Conservation (phyloP, 345 rosid genomes). For the Cardamine resedifolia region DNA sequence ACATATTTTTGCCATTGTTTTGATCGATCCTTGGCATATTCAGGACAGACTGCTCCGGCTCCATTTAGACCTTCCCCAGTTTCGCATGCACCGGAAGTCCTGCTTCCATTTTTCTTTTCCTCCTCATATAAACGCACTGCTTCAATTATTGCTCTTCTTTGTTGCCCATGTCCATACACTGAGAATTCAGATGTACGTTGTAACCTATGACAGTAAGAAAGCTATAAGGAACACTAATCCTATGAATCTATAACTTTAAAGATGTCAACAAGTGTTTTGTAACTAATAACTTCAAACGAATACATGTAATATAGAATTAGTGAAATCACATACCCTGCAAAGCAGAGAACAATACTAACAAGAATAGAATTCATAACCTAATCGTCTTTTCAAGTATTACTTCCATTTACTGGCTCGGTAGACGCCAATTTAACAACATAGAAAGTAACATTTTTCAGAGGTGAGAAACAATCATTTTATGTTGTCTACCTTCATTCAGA, state of each 20-base stretch:
- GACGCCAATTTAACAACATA: not conserved
- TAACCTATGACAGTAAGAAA: constrained; percentile 49
- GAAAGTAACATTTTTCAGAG: not conserved
- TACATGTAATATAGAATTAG: not conserved
- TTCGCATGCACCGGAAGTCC: constrained; percentile 39
- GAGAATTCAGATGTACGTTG: constrained; percentile 83
- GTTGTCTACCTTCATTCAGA: constrained; percentile 10
- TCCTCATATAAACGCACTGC: constrained; percentile 71
- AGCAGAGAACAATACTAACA: not conserved
- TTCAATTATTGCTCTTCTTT: constrained; percentile 92
- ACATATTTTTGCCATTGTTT: constrained; percentile 94
- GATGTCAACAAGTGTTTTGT: not conserved
- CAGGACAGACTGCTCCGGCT: constrained; percentile 43
- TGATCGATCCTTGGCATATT: constrained; percentile 68
- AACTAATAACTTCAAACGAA: not conserved
- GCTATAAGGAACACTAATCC: constrained; percentile 4
- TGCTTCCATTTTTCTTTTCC: constrained; percentile 46
- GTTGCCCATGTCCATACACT: constrained; percentile 89
- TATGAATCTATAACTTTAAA: not conserved
- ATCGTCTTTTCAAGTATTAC: not conserved
- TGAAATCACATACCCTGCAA: not conserved
- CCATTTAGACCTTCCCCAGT: constrained; percentile 39
- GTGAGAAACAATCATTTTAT: not conserved
- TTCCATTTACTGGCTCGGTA: not conserved
- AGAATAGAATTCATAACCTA: not conserved